phyloP scores from a whole-genome alignment of 2,329 filamentous ascomycete species.

The Neocucurbitaria cava region DNA sequence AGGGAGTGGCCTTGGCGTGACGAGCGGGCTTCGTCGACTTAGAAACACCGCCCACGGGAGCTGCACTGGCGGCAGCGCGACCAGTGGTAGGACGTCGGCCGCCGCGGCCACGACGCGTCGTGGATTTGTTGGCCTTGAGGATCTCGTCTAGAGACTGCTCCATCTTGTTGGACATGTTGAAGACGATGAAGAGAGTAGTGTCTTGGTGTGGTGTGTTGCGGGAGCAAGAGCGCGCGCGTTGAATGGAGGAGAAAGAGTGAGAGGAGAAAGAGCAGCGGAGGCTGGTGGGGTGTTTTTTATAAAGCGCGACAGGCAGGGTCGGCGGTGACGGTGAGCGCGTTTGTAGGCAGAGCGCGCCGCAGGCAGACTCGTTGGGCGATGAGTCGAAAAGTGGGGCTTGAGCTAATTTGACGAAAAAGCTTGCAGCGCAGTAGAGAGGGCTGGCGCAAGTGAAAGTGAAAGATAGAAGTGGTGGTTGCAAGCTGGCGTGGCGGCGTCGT shows the following conservation, averaged over 20 bases:
- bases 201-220: conserved; percentile 19
- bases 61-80: conserved; percentile 64
- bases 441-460: conserved; percentile 19
- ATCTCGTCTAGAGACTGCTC: conserved; percentile 98
- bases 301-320: conserved; percentile 12
- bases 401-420: conserved; percentile 22
- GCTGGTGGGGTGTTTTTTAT: conserved; percentile 13
- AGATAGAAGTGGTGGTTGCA: conserved; percentile 10
- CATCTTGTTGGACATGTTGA: conserved; percentile 72
- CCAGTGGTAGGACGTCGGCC: conserved; percentile 56
- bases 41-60: conserved; percentile 84
- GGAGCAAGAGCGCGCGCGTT: conserved; percentile 16
- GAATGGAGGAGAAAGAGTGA: conserved; percentile 17
- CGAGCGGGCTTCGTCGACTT: conserved; percentile 73
- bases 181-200: conserved; percentile 7
- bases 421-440: conserved; percentile 11
- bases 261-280: conserved; percentile 9
- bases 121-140: conserved; percentile 70
- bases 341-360: conserved; percentile 27
- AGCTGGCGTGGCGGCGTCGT: conserved; percentile 5
- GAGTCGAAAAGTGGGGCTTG: conserved; percentile 17
- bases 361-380: conserved; percentile 14
- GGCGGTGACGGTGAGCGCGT: conserved; percentile 17
- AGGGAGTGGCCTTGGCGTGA: conserved; percentile 66
- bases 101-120: conserved; percentile 55